These are phyloP conservation scores for Malus sylvestris DNA, from an alignment of 306 rosid genomes.

Conservation along the genomic window DNA sequence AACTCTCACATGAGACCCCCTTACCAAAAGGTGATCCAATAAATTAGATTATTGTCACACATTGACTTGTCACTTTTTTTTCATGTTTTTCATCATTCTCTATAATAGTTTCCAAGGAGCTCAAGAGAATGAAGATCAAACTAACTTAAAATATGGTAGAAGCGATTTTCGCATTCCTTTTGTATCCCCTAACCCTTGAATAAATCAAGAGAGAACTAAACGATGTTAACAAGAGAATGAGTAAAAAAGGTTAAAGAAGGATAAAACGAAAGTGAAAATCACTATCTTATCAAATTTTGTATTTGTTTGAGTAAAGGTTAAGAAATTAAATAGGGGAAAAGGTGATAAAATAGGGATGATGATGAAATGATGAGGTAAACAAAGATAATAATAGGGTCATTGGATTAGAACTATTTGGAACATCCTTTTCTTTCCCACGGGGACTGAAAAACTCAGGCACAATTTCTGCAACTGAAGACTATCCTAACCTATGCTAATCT, in stretches of 20 bases:
- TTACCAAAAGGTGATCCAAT: slow-evolving; percentile 4
- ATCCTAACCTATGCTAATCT: slow-evolving; percentile 23
- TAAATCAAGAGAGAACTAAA: too few relatives aligned
- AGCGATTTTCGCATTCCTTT: too few relatives aligned
- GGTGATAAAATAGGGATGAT: background rate
- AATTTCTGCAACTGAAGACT: slow-evolving; percentile 20
- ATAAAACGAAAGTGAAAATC: too few relatives aligned
- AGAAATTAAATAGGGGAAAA: background rate
- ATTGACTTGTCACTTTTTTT: background rate
- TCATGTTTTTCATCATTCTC: background rate
- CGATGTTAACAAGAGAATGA: background rate
- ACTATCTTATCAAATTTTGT: background rate
- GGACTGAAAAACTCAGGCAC: slow-evolving; percentile 1
- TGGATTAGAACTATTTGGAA: slow-evolving; percentile 18
- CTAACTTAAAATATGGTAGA: background rate
- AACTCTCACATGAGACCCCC: slow-evolving; percentile 40
- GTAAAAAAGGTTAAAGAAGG: background rate
- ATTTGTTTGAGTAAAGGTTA: background rate
- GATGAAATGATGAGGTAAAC: background rate
- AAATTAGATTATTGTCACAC: slow-evolving; percentile 6
- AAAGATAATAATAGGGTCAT: slow-evolving; percentile 2
- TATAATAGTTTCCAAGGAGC: background rate
- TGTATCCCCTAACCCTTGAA: background rate
- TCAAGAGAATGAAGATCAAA: background rate
- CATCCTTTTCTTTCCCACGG: slow-evolving; percentile 27